Evolutionary conservation across 208 protist species (phyloP), one percentile per base, ranked within the genome.

Genomic region (Acanthamoeba culbertsoni): DNA sequence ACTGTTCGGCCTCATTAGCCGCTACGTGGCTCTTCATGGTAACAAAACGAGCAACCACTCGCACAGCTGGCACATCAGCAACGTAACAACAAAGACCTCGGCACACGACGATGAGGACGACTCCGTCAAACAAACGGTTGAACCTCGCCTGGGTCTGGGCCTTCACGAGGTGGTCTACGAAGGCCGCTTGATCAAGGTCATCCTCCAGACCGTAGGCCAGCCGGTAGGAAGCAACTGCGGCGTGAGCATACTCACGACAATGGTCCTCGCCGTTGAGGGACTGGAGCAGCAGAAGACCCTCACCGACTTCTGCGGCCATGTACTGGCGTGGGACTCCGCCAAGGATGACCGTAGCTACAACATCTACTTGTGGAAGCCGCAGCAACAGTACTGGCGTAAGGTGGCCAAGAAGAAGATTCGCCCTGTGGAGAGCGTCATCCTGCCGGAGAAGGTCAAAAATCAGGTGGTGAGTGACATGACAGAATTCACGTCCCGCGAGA

Each of bases 341-440:
- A 57, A 63, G 35, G 51, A 65, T 26, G 51, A 89, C 23, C 18
- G 43, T 18, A 12, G 46, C 5, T 63, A 89, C 79, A 33, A 89
- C 79, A 42, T 90, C 82, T 90, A 90, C 57, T 46, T n/a, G 53
- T 90, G 82, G 82, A 90, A 65, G 35, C 20, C 51, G 4, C 28
- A 14, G 31, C 12, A 90, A n/a, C 20, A 53, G 40, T 92, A 55
- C 35, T 92, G 86, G 86, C 12, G 51, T 37, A 48, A 55, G 40
- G 45, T 79, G 46, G 86, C 28, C 0, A 42, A 26, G 5, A 73
- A 75, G 59, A 35, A 59, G 0, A 35, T 71, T 2, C 35, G 86
- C 10, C 59, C 86, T 14, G 26, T 92, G 8, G 86, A 92, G 20
- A 77, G 40, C 65, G 86, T 92, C 65, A 92, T 92, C 37, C 59